Evolutionary conservation across 2,329 filamentous ascomycete species (phyloP).

Genomic region (Cercospora berteroae): DNA sequence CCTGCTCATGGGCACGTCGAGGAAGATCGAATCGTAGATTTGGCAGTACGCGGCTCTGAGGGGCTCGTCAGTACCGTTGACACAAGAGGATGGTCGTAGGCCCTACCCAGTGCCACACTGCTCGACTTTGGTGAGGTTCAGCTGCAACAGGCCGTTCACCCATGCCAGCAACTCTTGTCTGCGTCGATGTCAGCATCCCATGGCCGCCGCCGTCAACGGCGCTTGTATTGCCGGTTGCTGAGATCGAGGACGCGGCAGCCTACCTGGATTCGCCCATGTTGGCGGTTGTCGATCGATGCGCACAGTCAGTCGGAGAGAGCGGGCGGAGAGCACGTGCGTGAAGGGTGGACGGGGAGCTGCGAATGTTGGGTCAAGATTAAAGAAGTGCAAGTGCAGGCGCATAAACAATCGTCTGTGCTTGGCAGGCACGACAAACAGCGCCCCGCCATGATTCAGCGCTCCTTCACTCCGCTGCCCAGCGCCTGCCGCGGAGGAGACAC

Average conservation of each 20-base stretch:
- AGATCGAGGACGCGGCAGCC: neutral
- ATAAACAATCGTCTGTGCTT: slow-evolving; percentile 4
- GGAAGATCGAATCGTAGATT: slow-evolving; percentile 97
- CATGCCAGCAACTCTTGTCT: slow-evolving; percentile 96
- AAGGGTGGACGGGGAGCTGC: neutral
- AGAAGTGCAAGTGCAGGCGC: neutral
- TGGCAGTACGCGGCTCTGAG: slow-evolving; percentile 89
- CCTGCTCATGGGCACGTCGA: slow-evolving; percentile 88
- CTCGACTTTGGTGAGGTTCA: slow-evolving; percentile 97
- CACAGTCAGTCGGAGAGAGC: neutral
- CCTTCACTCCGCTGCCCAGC: neutral
- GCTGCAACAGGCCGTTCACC: slow-evolving; percentile 95
- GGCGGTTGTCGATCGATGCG: neutral
- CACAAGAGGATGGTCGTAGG: slow-evolving; percentile 27
- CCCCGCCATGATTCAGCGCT: neutral
- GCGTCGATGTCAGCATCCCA: slow-evolving; percentile 18
- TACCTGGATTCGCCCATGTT: slow-evolving; percentile 30
- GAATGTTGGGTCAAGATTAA: neutral
- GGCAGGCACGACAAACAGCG: neutral
- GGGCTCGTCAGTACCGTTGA: slow-evolving; percentile 18
- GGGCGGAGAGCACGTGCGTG: slow-evolving; percentile 1
- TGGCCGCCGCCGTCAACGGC: neutral
- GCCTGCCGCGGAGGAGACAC: neutral
- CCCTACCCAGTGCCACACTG: slow-evolving; percentile 94
- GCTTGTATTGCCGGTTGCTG: neutral